These are phyloP conservation scores for Lunasporangiospora selenospora DNA, from an alignment of 192 early-diverging fungal species.

Conservation along the genomic window DNA sequence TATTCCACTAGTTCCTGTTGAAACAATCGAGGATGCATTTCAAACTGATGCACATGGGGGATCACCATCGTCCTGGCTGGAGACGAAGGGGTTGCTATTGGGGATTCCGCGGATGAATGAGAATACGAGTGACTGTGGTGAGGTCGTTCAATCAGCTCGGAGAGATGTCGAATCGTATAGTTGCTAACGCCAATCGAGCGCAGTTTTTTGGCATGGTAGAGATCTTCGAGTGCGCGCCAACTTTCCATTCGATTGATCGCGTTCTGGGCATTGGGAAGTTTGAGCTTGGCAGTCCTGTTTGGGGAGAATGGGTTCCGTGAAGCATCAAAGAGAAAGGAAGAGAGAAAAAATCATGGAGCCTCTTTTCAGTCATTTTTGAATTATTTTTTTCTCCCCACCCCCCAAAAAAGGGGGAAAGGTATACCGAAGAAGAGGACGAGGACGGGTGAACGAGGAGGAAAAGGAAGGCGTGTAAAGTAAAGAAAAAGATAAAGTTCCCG, in stretches of 20 bases:
- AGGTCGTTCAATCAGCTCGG: slow-evolving; percentile 56
- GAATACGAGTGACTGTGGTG: not conserved
- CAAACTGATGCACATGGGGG: slow-evolving; percentile 76
- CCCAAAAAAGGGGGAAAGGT: not conserved
- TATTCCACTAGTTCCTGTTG: slow-evolving; percentile 63
- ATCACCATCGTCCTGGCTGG: slow-evolving; percentile 53
- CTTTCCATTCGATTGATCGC: slow-evolving; percentile 58
- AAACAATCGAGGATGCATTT: slow-evolving; percentile 69
- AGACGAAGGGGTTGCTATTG: not conserved
- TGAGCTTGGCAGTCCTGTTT: slow-evolving; percentile 43
- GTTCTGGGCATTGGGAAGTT: slow-evolving; percentile 54
- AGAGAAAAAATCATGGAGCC: slow-evolving; percentile 8
- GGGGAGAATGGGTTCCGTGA: slow-evolving; percentile 1
- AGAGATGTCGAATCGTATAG: slow-evolving; percentile 66
- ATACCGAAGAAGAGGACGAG: not conserved
- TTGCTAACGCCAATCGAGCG: slow-evolving; percentile 78
- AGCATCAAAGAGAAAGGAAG: slow-evolving; percentile 4
- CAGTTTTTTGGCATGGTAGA: slow-evolving; percentile 64
- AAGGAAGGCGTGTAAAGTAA: too few relatives aligned
- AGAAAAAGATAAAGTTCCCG: too few relatives aligned
- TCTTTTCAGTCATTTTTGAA: too few relatives aligned
- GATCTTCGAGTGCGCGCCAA: slow-evolving; percentile 67
- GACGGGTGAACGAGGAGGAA: not conserved
- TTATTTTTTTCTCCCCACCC: slow-evolving; percentile 13
- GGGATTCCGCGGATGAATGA: not conserved